Conservation (phyloP, 495 filamentous ascomycete genomes). For the Podospora australis region DNA sequence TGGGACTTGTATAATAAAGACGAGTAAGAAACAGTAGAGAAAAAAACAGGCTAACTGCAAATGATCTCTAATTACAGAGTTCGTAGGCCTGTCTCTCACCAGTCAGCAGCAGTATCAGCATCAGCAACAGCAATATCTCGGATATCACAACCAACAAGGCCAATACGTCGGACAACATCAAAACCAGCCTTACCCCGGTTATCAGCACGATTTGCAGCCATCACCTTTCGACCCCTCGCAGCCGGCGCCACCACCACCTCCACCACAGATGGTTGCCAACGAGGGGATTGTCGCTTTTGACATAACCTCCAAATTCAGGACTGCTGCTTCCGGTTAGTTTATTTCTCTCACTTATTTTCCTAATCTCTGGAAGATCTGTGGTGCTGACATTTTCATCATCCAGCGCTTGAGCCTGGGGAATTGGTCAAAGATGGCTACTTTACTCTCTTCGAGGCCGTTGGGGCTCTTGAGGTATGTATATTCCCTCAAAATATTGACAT, state of each 20-base stretch:
- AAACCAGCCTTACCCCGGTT: neutral
- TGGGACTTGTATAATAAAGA: too few species aligned
- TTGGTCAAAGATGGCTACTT: constrained; percentile 92
- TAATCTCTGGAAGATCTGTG: neutral
- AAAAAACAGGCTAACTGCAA: too few species aligned
- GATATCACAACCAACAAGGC: too few species aligned
- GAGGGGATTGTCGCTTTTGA: constrained; percentile 55
- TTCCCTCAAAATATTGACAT: too few species aligned
- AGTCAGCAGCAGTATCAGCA: too few species aligned
- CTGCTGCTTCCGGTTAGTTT: constrained; percentile 60
- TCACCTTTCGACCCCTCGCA: constrained; percentile 5
- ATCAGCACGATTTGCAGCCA: neutral
- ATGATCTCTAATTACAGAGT: too few species aligned
- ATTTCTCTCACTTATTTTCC: neutral
- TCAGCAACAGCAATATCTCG: too few species aligned
- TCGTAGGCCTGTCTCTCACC: too few species aligned
- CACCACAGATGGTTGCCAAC: constrained; percentile 33
- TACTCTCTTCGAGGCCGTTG: constrained; percentile 88
- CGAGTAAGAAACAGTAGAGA: too few species aligned
- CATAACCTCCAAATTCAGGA: constrained; percentile 70
- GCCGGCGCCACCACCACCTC: constrained; percentile 10
- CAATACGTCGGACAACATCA: too few species aligned
- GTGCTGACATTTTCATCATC: neutral
- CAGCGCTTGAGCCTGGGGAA: constrained; percentile 71
- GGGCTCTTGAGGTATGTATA: constrained; percentile 76